Conservation (phyloP, 2,329 filamentous ascomycete genomes). For the Aspergillus novofumigatus region DNA sequence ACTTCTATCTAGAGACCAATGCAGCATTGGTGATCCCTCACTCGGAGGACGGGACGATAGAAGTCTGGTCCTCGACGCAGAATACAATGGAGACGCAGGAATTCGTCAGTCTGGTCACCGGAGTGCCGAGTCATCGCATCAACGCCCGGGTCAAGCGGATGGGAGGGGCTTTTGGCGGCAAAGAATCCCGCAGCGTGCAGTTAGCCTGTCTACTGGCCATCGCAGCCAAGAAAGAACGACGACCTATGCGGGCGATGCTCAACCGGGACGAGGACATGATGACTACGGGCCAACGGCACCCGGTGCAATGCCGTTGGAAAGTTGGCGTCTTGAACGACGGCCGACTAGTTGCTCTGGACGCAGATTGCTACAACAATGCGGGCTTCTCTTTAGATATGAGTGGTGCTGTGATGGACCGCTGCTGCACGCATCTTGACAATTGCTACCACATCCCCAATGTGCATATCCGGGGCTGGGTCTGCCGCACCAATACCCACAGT, state of each 20-base stretch:
- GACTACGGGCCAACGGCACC: conserved; percentile 87
- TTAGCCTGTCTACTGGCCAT: conserved; percentile 78
- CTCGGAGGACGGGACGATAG: conserved; percentile 89
- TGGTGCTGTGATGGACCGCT: conserved; percentile 77
- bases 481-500: conserved; percentile 94
- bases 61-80: conserved; percentile 87
- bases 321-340: conserved; percentile 90
- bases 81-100: conserved; percentile 92
- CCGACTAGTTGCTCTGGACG: conserved; percentile 82
- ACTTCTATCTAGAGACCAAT: conserved; percentile 95
- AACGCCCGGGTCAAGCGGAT: conserved; percentile 86
- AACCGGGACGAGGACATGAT: conserved; percentile 95
- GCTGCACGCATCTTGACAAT: conserved; percentile 79
- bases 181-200: conserved; percentile 82
- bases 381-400: conserved; percentile 71
- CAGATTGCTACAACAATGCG: conserved; percentile 86
- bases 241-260: conserved; percentile 89
- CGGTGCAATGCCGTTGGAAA: conserved; percentile 87
- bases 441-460: conserved; percentile 89
- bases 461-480: conserved; percentile 77
- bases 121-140: conserved; percentile 83
- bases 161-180: conserved; percentile 92
- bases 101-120: conserved; percentile 78
- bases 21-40: conserved; percentile 83
- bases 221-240: conserved; percentile 77